Evolutionary conservation across 345 rosid species (phyloP), one percentile per base, ranked within the genome.

Genomic region (Lumnitzera littorea): DNA sequence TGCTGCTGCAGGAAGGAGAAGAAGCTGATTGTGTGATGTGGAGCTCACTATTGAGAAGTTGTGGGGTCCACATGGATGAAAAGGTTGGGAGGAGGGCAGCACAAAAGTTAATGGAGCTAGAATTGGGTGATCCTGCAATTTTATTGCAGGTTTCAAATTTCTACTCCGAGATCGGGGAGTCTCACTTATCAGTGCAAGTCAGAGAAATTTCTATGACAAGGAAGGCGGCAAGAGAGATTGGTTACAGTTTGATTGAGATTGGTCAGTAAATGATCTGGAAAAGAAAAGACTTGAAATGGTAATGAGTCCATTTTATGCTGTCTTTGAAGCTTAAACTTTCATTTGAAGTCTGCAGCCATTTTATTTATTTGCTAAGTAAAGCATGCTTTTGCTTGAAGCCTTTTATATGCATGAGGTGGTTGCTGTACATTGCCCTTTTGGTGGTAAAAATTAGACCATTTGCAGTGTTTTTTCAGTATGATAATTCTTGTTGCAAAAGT

Each of bases 21-120:
- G 72, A 66, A 69, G 82, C 72, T 48, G 80, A 82, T 69, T 74
- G 79, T 76, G 75, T 76, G 12, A 82, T 81, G 71, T 91, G 91
- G 91, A 80, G 85, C 72, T 91, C 98, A 3, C 76, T 91, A 70
- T 73, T 89, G 65, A 78, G 77, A 60, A 83, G 92, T 74, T 89
- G 96, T 66, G 70, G 86, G 73, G 56, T 83, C 58, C 82, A 86
- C 55, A 66, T 73, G 67, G 76, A 89, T 50, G 86, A 83, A 70
- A 58, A 27, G 31, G 66, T 83, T 17, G 91, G 95, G 62, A 86
- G 81, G 77, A 80, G 81, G 76, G 86, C 74, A 14, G 95, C 91
- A 13, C 74, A 76, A 16, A 66, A 64, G 55, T 82, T 89, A 73
- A 72, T 80, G 78, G 76, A 74, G 65, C 72, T 89, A 56, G 73